phyloP scores from a whole-genome alignment of 441 rosid species.

The Pelargonium exstipulatum region DNA sequence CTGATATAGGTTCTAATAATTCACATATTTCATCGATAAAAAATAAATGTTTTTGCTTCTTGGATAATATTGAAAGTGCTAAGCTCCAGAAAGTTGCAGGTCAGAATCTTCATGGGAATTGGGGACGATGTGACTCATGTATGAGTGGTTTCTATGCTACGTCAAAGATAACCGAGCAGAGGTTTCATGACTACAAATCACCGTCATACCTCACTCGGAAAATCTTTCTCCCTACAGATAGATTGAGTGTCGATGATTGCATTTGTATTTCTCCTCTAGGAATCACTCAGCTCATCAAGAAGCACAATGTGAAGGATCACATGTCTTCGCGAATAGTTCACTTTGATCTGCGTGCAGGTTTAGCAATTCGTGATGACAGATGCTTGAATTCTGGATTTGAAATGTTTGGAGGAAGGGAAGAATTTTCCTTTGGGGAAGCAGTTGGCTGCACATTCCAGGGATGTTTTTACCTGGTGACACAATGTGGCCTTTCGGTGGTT shows the following conservation, averaged over 20 bases:
- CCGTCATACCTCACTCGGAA: constrained; percentile 39
- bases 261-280: constrained; percentile 80
- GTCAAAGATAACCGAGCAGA: constrained; percentile 32
- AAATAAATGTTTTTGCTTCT: constrained; percentile 28
- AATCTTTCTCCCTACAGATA: constrained; percentile 57
- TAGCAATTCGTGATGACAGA: constrained; percentile 50
- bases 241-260: constrained; percentile 52
- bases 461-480: constrained; percentile 72
- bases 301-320: constrained; percentile 29
- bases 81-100: constrained; percentile 27
- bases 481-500: constrained; percentile 75
- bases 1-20: constrained; percentile 22
- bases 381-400: constrained; percentile 38
- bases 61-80: constrained; percentile 26
- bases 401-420: constrained; percentile 35
- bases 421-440: constrained; percentile 50
- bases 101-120: constrained; percentile 30
- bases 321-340: constrained; percentile 45
- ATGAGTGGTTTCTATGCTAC: constrained; percentile 50
- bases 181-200: constrained; percentile 31
- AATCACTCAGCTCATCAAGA: constrained; percentile 65
- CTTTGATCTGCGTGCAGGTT: constrained; percentile 44
- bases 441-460: constrained; percentile 90
- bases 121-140: constrained; percentile 31
- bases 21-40: constrained; percentile 26